Conservation (phyloP, 345 rosid species). For the Hypericum perforatum region DNA sequence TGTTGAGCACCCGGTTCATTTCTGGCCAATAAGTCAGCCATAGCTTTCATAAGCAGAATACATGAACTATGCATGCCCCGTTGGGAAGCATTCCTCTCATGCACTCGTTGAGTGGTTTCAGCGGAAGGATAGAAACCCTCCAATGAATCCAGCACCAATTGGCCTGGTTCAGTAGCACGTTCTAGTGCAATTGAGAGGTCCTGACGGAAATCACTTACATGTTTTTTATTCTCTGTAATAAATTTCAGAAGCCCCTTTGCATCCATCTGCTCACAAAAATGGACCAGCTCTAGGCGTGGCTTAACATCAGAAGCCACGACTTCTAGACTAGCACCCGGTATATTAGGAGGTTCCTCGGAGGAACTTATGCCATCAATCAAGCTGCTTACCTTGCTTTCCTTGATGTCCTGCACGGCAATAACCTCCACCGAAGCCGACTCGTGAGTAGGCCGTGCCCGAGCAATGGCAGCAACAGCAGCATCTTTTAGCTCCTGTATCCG, state of each 20-base stretch:
- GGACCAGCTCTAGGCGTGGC: slow-evolving; percentile 39
- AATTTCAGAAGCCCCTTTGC: slow-evolving; percentile 45
- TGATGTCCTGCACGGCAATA: slow-evolving; percentile 22
- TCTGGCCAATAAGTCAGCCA: slow-evolving; percentile 43
- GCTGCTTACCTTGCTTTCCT: slow-evolving; percentile 47
- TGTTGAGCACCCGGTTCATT: slow-evolving; percentile 39
- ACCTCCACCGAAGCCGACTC: slow-evolving; percentile 18
- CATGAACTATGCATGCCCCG: slow-evolving; percentile 49
- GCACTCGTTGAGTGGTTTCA: slow-evolving; percentile 32
- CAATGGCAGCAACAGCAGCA: slow-evolving; percentile 47
- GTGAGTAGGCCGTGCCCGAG: slow-evolving; percentile 27
- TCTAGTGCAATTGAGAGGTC: slow-evolving; percentile 47
- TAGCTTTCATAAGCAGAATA: slow-evolving; percentile 40
- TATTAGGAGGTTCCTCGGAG: slow-evolving; percentile 32
- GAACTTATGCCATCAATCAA: slow-evolving; percentile 33
- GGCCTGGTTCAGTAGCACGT: slow-evolving; percentile 53
- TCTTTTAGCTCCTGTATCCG: slow-evolving; percentile 53
- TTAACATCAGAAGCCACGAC: slow-evolving; percentile 29
- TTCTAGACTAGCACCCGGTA: slow-evolving; percentile 28
- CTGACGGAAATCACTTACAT: slow-evolving; percentile 26
- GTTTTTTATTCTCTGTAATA: slow-evolving; percentile 36
- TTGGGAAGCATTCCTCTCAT: slow-evolving; percentile 44
- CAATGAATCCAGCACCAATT: slow-evolving; percentile 49
- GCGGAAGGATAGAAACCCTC: slow-evolving; percentile 42
- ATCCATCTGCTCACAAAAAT: slow-evolving; percentile 62